Conservation (phyloP, 805 yeast genomes). For the Maudiozyma turicensis region DNA sequence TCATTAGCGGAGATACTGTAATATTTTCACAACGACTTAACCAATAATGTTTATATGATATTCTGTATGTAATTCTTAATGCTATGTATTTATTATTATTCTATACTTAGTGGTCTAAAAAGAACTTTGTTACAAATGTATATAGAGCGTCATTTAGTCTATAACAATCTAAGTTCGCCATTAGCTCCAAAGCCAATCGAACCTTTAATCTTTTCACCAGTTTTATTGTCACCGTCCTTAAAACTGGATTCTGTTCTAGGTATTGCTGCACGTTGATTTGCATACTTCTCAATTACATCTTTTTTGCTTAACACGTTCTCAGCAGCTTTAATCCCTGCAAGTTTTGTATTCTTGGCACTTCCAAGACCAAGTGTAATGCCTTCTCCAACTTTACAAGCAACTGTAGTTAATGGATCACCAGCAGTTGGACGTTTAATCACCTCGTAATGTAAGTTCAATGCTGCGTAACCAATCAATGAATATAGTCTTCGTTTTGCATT, state of each 20-base stretch:
- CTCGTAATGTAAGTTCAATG: slow-evolving; percentile 50
- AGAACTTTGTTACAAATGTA: neutral
- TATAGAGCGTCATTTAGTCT: neutral
- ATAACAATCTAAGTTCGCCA: neutral
- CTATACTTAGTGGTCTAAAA: too few species aligned
- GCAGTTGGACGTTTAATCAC: slow-evolving; percentile 31
- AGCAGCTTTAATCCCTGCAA: slow-evolving; percentile 82
- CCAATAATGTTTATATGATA: neutral
- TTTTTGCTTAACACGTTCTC: slow-evolving; percentile 60
- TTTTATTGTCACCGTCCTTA: slow-evolving; percentile 1
- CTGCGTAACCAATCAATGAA: slow-evolving; percentile 68
- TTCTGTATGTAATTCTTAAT: too few species aligned
- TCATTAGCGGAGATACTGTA: neutral
- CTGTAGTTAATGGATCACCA: slow-evolving; percentile 38
- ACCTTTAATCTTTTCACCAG: neutral
- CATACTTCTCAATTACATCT: slow-evolving; percentile 52
- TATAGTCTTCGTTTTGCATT: slow-evolving; percentile 75
- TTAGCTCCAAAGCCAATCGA: neutral
- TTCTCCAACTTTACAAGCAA: slow-evolving; percentile 55
- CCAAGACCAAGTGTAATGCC: slow-evolving; percentile 64
- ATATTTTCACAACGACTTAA: neutral
- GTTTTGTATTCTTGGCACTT: slow-evolving; percentile 54
- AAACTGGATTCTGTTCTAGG: slow-evolving; percentile 34
- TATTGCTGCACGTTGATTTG: slow-evolving; percentile 42
- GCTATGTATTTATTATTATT: too few species aligned